Base-by-base conservation (phyloP, 1,284 basidiomycete genomes). In the Ceratobasidium sp. region DNA sequence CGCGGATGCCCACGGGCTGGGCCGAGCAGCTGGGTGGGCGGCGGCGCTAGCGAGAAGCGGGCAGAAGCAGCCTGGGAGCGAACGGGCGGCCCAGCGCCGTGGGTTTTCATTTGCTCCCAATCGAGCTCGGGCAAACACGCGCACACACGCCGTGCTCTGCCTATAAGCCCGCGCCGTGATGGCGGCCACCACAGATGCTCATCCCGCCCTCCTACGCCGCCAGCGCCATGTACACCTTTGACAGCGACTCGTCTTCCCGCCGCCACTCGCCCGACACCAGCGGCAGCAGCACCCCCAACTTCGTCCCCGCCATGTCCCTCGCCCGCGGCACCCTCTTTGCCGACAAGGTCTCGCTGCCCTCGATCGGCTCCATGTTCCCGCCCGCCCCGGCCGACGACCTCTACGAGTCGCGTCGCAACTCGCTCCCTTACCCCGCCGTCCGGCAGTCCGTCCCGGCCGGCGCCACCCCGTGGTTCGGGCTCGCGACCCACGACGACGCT, bases 91-190 rank as follows among this genome's bases (percentile, higher is more conserved):
- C n/a, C n/a, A n/a, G n/a, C n/a, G n/a, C 59, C 27, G n/a, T 48
- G n/a, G 43, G 51, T 61, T 71, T 71, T 71, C 68, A 71, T 71
- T 71, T 71, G 68, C 54, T 53, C 68, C 68, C 43, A 56, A 71
- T 43, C 34, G 61, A 56, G 68, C 31, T 48, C 16, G 34, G 31
- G 39, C 34, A 22, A 58, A 27, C 43, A 48, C 29, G 43, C 31
- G 24, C 54, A 71, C 54, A 59, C 68, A 46, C 13, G 7, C 63
- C 46, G 51, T 53, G n/a, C 63, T 48, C 46, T 27, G 48, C 37
- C 41, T 39, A 27, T 27, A 53, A 53, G 51, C 8, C 51, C 51
- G 51, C 22, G 2, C 22, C 8, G n/a, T 27, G 22, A 53, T 29
- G 22, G 8, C 5, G 5, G 51, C 8, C 51, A 4, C 22, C 19